Evolutionary conservation across 2,329 filamentous ascomycete species (phyloP).

Genomic region (Epichloe festucae): DNA sequence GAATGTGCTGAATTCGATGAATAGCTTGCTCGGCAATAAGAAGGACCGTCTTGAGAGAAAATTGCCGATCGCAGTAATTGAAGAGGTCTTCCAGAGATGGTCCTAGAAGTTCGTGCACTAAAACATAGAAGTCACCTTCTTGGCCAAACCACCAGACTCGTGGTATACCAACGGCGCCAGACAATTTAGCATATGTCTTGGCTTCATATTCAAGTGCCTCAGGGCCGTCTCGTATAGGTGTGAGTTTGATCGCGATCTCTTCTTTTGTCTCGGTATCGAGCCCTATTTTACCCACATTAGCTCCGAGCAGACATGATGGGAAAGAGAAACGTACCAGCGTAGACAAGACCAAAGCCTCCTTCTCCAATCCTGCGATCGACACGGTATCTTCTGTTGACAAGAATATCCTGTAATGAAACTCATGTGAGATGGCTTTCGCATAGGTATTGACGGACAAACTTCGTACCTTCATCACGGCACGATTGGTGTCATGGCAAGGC

Average conservation of each 20-base stretch:
- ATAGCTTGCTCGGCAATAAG: conserved; percentile 95
- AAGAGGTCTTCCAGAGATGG: conserved; percentile 95
- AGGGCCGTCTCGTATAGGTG: conserved; percentile 98
- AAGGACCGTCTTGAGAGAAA: conserved; percentile 95
- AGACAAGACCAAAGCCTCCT: conserved; percentile 4
- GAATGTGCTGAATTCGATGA: conserved; percentile 97
- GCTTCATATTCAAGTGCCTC: conserved; percentile 98
- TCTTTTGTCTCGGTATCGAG: conserved; percentile 99
- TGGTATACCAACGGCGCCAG: conserved; percentile 92
- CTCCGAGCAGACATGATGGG: too few species aligned
- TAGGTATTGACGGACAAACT: not conserved
- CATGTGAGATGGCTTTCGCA: not conserved
- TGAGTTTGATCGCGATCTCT: conserved; percentile 98
- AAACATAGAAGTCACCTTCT: conserved; percentile 98
- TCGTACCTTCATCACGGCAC: not conserved
- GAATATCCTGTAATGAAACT: not conserved
- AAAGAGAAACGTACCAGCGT: not conserved
- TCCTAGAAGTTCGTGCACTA: conserved; percentile 94
- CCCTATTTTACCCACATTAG: conserved; percentile 36
- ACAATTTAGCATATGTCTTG: conserved; percentile 77
- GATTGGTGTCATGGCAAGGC: not conserved
- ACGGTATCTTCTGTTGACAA: not conserved
- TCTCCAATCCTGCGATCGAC: conserved; percentile 1
- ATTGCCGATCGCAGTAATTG: conserved; percentile 99
- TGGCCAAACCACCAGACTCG: conserved; percentile 99